These are phyloP conservation scores for Spatholobus suberectus DNA, from an alignment of 306 rosid species.

Conservation along the genomic window DNA sequence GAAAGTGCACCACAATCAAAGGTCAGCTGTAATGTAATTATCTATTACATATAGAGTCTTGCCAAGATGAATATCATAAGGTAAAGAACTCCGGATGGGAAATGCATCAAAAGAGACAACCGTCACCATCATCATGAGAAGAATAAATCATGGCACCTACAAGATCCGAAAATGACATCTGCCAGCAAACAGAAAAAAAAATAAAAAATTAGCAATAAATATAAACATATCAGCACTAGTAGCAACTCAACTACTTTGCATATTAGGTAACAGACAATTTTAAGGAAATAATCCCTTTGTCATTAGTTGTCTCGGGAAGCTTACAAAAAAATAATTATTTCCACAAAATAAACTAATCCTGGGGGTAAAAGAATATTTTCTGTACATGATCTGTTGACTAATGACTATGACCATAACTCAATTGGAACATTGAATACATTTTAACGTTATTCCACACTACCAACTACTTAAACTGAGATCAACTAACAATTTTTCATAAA, in stretches of 20 bases:
- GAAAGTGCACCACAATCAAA: constrained; percentile 31
- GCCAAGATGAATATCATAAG: constrained; percentile 3
- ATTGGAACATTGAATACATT: neutral
- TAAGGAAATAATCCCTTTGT: neutral
- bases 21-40: neutral
- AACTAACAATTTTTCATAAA: neutral
- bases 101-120: constrained; percentile 18
- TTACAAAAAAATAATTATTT: neutral
- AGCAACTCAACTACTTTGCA: neutral
- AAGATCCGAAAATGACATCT: constrained; percentile 86
- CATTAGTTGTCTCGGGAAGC: neutral
- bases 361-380: neutral
- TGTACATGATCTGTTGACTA: neutral
- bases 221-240: neutral
- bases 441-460: neutral
- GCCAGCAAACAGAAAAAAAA: constrained; percentile 54
- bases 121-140: constrained; percentile 20
- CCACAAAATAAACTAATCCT: neutral
- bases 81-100: neutral
- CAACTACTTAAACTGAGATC: neutral
- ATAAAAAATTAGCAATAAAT: constrained; percentile 21
- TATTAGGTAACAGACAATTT: neutral
- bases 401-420: neutral
- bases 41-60: neutral
- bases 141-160: constrained; percentile 45